Evolutionary conservation across 108 stramenopile genomes (phyloP).

Genomic region (Cylindrotheca closterium): DNA sequence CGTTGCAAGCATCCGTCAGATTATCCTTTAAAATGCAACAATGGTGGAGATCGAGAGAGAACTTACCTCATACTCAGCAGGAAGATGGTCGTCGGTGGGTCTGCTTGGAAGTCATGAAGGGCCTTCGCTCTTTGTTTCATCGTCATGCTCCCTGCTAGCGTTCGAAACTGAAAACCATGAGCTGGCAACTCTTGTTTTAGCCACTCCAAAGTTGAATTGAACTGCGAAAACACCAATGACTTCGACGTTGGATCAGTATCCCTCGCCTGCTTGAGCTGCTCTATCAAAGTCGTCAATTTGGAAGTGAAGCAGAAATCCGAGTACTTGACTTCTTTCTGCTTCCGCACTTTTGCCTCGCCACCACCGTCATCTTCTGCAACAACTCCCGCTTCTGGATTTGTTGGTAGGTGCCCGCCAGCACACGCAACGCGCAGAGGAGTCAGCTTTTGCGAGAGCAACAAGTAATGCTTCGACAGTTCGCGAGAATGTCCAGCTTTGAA

Average conservation of each 20-base stretch:
- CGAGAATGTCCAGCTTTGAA: constrained; percentile 17
- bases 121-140: constrained; percentile 43
- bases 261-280: constrained; percentile 29
- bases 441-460: constrained; percentile 18
- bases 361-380: neutral
- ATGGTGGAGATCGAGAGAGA: neutral
- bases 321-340: neutral
- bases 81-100: constrained; percentile 54
- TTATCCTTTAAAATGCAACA: constrained; percentile 10
- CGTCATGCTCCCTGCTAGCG: constrained; percentile 42
- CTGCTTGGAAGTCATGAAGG: constrained; percentile 43
- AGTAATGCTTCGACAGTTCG: constrained; percentile 10
- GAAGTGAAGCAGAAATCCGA: constrained; percentile 21
- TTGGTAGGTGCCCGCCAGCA: constrained; percentile 39
- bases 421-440: constrained; percentile 41
- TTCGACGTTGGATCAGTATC: constrained; percentile 39
- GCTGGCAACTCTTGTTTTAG: constrained; percentile 41
- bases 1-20: constrained; percentile 7
- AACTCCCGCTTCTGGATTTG: neutral
- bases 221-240: constrained; percentile 58
- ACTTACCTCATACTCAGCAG: constrained; percentile 48
- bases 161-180: constrained; percentile 44
- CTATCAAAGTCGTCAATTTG: constrained; percentile 31
- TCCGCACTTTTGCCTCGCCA: neutral
- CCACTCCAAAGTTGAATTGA: constrained; percentile 29